These are phyloP conservation scores for Coniosporium apollinis DNA, from an alignment of 495 filamentous ascomycete species.

Conservation along the genomic window DNA sequence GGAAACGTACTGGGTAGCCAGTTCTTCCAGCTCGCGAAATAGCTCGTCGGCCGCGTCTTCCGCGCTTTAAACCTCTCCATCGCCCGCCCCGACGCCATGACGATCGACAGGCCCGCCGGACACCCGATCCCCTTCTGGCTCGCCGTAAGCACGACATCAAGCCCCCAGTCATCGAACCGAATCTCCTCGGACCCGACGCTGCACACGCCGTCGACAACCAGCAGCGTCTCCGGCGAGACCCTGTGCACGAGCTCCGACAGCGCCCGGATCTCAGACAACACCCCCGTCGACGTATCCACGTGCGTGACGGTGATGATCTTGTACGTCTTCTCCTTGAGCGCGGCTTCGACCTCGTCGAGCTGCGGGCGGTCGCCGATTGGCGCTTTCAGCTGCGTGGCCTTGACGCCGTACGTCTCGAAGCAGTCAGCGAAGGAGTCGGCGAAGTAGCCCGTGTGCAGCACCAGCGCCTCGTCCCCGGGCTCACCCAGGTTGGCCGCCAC, in stretches of 20 bases:
- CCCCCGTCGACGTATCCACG: slow-evolving; percentile 92
- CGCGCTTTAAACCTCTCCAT: slow-evolving; percentile 64
- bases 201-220: slow-evolving; percentile 93
- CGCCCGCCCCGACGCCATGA: slow-evolving; percentile 83
- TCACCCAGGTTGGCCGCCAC: slow-evolving; percentile 84
- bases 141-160: slow-evolving; percentile 87
- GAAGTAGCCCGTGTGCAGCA: slow-evolving; percentile 94
- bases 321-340: slow-evolving; percentile 74
- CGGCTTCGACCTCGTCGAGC: slow-evolving; percentile 69
- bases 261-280: slow-evolving; percentile 74
- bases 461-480: slow-evolving; percentile 73
- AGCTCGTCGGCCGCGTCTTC: slow-evolving; percentile 62
- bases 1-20: slow-evolving; percentile 64
- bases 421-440: slow-evolving; percentile 89
- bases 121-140: slow-evolving; percentile 93
- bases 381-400: slow-evolving; percentile 75
- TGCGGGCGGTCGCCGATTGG: slow-evolving; percentile 81
- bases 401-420: slow-evolving; percentile 75
- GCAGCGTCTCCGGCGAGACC: slow-evolving; percentile 75
- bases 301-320: slow-evolving; percentile 89
- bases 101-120: slow-evolving; percentile 81
- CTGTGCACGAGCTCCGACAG: slow-evolving; percentile 65
- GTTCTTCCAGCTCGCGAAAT: slow-evolving; percentile 92
- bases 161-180: slow-evolving; percentile 80
- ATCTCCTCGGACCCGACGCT: slow-evolving; percentile 93